Evolutionary conservation across 805 yeast genomes (phyloP), one percentile per base, ranked within the genome.

Genomic region (Kodamaea neixiangensis): DNA sequence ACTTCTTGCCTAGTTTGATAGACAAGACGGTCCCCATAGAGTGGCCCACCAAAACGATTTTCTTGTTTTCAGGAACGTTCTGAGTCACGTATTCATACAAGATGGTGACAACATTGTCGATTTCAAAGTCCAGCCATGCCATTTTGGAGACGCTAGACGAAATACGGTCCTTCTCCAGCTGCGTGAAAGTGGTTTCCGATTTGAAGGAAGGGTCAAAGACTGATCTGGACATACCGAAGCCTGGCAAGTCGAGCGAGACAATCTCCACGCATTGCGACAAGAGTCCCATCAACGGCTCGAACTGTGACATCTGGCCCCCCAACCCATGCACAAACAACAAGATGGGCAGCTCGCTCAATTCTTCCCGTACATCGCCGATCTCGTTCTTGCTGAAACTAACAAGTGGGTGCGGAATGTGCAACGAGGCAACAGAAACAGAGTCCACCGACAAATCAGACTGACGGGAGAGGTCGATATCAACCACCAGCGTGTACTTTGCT

Each of bases 301-400:
- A 92, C 64, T 91, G 97, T 18, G 89, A 81, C 63, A 88, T 72
- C 58, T 85, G 93, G 1, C 98, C 98, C 1, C 97, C 98, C 17
- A 93, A 67, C 0, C 98, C 98, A 70, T 91, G 97, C 15, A 92
- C 62, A 50, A 90, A 80, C 2, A 89, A 67, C 5, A 87, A 66
- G 2, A 84, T 70, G 0, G 96, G 96, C 38, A 82, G 62, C 11
- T 72, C 72, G 19, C 74, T 65, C 35, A 82, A 66, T 50, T 76
- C 75, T 9, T 59, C 55, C 47, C 63, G 58, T 46, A 71, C 52
- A 22, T 60, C 67, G 44, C 62, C 66, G 7, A 56, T 57, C 31
- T 68, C 69, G 50, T 65, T 67, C 39, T 57, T 49, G 48, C 50
- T 43, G 18, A 54, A 50, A 35, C 49, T 54, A 11, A 47, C 45